A percentile compares a stretch with the other conserved stretches of the same genome.
Conservation (phyloP, 805 yeast genomes). For the Pichia manshurica region DNA sequence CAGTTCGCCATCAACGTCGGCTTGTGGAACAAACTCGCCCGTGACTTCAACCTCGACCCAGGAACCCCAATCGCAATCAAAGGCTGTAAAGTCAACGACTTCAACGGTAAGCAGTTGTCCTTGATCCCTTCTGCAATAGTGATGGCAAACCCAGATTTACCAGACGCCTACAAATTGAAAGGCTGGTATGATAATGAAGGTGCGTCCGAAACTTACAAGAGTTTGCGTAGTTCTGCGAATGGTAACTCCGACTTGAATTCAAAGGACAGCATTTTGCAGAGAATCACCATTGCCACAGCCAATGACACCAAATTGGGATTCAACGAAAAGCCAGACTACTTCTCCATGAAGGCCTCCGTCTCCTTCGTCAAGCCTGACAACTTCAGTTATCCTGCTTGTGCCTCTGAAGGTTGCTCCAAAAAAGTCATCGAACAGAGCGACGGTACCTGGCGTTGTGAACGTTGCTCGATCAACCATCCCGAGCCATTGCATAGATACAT, state of each 20-base stretch:
- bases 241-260: constrained; percentile 30
- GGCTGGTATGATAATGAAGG: constrained; percentile 95
- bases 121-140: constrained; percentile 74
- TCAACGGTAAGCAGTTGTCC: constrained; percentile 78
- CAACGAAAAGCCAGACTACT: constrained; percentile 75
- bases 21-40: constrained; percentile 85
- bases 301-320: constrained; percentile 64
- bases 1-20: constrained; percentile 73
- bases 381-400: constrained; percentile 88
- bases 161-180: constrained; percentile 79
- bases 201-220: constrained; percentile 51
- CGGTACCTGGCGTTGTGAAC: constrained; percentile 90
- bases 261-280: constrained; percentile 41
- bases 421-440: constrained; percentile 72
- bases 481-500: constrained; percentile 78
- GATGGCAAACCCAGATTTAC: constrained; percentile 77
- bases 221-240: constrained; percentile 43
- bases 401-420: constrained; percentile 68
- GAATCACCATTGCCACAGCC: constrained; percentile 64
- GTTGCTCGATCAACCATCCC: constrained; percentile 66
- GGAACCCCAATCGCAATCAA: constrained; percentile 89
- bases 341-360: constrained; percentile 68
- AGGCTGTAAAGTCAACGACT: constrained; percentile 85
- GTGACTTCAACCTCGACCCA: constrained; percentile 63
- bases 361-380: constrained; percentile 66